A percentile compares a stretch with the other conserved stretches of the same genome.
Evolutionary conservation across 495 filamentous ascomycete species (phyloP).

Genomic region (Penicillium dipodomyicola): DNA sequence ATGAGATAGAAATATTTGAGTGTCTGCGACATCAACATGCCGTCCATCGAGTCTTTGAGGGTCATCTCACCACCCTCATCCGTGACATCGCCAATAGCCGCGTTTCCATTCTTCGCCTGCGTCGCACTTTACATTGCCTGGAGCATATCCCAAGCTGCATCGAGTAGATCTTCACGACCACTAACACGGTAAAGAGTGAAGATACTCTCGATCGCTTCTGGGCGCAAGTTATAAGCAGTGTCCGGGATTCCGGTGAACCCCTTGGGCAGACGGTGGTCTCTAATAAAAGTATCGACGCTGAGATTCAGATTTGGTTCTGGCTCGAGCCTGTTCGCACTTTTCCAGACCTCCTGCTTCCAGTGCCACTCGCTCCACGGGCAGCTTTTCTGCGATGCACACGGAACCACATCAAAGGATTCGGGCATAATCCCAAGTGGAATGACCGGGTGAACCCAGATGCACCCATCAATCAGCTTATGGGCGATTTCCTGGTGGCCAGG

Average conservation of each 20-base stretch:
- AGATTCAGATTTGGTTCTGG: constrained; percentile 10
- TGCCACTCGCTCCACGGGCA: constrained; percentile 41
- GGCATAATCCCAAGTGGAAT: too few species aligned
- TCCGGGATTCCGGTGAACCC: constrained; percentile 40
- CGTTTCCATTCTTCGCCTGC: constrained; percentile 46
- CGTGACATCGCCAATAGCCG: constrained; percentile 48
- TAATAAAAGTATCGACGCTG: constrained; percentile 23
- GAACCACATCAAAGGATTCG: too few species aligned
- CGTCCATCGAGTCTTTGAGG: constrained; percentile 45
- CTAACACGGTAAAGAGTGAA: constrained; percentile 65
- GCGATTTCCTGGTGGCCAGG: too few species aligned
- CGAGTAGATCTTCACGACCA: constrained; percentile 52
- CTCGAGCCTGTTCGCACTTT: constrained; percentile 13
- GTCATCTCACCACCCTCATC: constrained; percentile 14
- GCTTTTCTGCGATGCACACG: constrained; percentile 1
- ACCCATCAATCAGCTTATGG: too few species aligned
- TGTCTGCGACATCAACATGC: constrained; percentile 64
- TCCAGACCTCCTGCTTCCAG: constrained; percentile 35
- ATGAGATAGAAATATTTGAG: constrained; percentile 70
- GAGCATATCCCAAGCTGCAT: constrained; percentile 66
- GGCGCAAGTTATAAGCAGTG: constrained; percentile 41
- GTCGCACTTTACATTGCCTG: constrained; percentile 50
- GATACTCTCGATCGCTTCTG: constrained; percentile 59
- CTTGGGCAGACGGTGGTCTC: constrained; percentile 29
- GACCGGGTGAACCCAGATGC: too few species aligned